Evolutionary conservation across 768 basidiomycete species (phyloP).

Genomic region (Leucocoprinus sp.): DNA sequence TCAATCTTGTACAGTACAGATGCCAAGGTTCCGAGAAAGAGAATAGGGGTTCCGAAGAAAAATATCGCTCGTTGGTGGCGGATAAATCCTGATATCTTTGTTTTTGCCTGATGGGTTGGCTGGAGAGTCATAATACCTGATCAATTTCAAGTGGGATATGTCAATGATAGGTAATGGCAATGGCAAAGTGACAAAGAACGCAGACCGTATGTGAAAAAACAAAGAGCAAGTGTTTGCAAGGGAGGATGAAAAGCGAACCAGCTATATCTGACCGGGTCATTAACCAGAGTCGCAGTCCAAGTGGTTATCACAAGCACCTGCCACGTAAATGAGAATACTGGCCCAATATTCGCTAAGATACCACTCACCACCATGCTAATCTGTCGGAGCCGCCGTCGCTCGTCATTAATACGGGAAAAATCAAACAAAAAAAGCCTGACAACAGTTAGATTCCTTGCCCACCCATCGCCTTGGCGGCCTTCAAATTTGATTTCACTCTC

Average conservation of each 20-base stretch:
- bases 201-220: constrained; percentile 55
- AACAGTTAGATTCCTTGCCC: constrained; percentile 25
- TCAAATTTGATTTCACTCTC: constrained; percentile 22
- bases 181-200: not conserved
- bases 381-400: not conserved
- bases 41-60: constrained; percentile 43
- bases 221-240: constrained; percentile 49
- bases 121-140: constrained; percentile 70
- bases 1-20: constrained; percentile 56
- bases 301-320: constrained; percentile 35
- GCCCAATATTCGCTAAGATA: not conserved
- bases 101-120: constrained; percentile 57
- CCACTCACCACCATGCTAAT: constrained; percentile 6
- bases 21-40: constrained; percentile 52
- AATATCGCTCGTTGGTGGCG: constrained; percentile 65
- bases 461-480: constrained; percentile 27
- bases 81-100: constrained; percentile 57
- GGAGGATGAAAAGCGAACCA: constrained; percentile 67
- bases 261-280: constrained; percentile 34
- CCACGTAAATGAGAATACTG: not conserved
- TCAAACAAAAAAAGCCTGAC: constrained; percentile 22
- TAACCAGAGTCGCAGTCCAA: constrained; percentile 38
- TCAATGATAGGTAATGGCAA: not conserved
- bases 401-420: not conserved
- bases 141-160: not conserved